phyloP scores from a whole-genome alignment of 345 rosid genomes.

The Nephelium lappaceum region DNA sequence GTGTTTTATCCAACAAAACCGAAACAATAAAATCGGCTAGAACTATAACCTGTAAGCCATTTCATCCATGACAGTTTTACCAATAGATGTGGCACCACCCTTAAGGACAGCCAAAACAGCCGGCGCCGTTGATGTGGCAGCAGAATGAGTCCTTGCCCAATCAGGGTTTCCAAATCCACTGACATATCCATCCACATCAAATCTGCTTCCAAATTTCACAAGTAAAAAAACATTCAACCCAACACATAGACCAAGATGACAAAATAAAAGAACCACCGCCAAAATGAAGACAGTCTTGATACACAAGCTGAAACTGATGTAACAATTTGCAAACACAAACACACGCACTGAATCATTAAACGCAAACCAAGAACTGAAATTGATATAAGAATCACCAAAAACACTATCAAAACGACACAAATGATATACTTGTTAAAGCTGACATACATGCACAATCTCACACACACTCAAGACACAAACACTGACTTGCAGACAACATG shows the following conservation, averaged over 20 bases:
- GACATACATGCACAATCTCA: neutral
- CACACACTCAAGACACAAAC: neutral
- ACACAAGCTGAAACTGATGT: neutral
- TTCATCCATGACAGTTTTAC: constrained; percentile 88
- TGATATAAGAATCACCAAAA: neutral
- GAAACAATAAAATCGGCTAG: neutral
- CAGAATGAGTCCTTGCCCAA: constrained; percentile 81
- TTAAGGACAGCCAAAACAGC: constrained; percentile 61
- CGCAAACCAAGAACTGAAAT: neutral
- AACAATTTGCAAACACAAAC: constrained; percentile 6
- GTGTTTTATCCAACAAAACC: neutral
- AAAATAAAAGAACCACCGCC: neutral
- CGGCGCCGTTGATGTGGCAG: constrained; percentile 70
- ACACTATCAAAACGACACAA: neutral
- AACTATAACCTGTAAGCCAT: constrained; percentile 79
- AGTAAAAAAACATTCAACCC: constrained; percentile 3
- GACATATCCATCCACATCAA: constrained; percentile 76
- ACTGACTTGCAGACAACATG: neutral
- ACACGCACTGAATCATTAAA: neutral
- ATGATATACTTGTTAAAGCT: neutral
- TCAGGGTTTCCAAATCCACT: constrained; percentile 94
- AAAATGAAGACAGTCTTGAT: neutral
- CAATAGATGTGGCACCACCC: constrained; percentile 73
- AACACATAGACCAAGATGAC: neutral
- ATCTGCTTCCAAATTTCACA: constrained; percentile 43